phyloP scores from a whole-genome alignment of 2,329 filamentous ascomycete genomes.

The Diaporthe batatas region DNA sequence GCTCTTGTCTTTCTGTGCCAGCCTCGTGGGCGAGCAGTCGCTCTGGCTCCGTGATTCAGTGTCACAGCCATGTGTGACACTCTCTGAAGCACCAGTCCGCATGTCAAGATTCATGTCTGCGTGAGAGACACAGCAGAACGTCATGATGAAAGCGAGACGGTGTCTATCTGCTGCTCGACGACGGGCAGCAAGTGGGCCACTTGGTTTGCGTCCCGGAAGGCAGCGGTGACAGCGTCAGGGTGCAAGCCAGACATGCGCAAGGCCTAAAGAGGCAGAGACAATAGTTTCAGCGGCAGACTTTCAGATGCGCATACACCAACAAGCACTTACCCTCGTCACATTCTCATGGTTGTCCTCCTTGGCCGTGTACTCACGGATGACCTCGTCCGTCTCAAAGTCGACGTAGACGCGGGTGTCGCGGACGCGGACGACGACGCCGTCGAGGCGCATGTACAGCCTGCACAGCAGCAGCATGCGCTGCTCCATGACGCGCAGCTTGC shows the following conservation, averaged over 20 bases:
- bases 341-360: slow-evolving; percentile 85
- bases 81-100: not conserved
- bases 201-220: slow-evolving; percentile 84
- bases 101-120: not conserved
- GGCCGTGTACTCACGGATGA: slow-evolving; percentile 91
- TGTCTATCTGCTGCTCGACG: slow-evolving; percentile 77
- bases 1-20: not conserved
- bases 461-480: slow-evolving; percentile 86
- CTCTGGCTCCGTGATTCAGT: not conserved
- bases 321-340: slow-evolving; percentile 78
- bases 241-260: slow-evolving; percentile 63
- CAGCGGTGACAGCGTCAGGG: slow-evolving; percentile 80
- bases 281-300: slow-evolving; percentile 42
- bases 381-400: slow-evolving; percentile 83
- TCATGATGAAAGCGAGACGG: slow-evolving; percentile 44
- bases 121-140: no score
- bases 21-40: not conserved
- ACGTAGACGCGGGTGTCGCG: slow-evolving; percentile 93
- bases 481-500: slow-evolving; percentile 94
- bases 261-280: slow-evolving; percentile 52
- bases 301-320: not conserved
- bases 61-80: not conserved
- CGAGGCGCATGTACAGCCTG: slow-evolving; percentile 92
- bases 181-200: slow-evolving; percentile 78
- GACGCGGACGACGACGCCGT: slow-evolving; percentile 88